A percentile compares a stretch with the other conserved stretches of the same genome.
Evolutionary conservation across 805 yeast genomes (phyloP).

Genomic region (Ogataea ganodermae): DNA sequence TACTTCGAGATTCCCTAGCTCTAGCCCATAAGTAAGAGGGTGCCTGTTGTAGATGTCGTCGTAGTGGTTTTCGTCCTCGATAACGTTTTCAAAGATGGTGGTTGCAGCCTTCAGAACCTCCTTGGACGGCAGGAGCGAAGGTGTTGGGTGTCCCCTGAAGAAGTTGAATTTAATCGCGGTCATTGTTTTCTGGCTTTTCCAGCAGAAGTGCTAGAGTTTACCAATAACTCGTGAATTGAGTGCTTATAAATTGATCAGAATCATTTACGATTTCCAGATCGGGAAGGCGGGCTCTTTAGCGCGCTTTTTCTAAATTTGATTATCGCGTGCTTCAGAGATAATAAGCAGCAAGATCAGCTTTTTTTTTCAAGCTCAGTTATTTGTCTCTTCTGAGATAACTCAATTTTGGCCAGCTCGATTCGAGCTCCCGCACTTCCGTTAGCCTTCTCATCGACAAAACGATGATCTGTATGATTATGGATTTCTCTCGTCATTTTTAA

Average conservation of each 20-base stretch:
- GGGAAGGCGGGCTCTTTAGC: slow-evolving; percentile 8
- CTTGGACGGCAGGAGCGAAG: slow-evolving; percentile 54
- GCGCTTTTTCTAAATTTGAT: background rate
- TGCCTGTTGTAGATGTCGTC: slow-evolving; percentile 50
- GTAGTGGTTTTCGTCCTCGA: slow-evolving; percentile 38
- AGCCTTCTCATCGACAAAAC: too few relatives aligned
- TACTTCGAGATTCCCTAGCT: slow-evolving; percentile 68
- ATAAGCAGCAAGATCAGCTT: too few relatives aligned
- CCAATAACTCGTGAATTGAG: too few relatives aligned
- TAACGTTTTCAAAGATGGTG: slow-evolving; percentile 45
- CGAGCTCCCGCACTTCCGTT: too few relatives aligned
- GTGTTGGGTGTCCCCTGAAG: slow-evolving; percentile 78
- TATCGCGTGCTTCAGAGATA: too few relatives aligned
- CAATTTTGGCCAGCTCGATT: too few relatives aligned
- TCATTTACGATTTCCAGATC: slow-evolving; percentile 10
- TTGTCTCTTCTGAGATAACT: too few relatives aligned
- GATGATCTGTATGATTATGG: too few relatives aligned
- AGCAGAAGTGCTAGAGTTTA: too few relatives aligned
- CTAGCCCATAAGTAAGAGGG: slow-evolving; percentile 80
- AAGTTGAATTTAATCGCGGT: slow-evolving; percentile 44
- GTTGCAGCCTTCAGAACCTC: slow-evolving; percentile 58
- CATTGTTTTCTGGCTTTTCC: too few relatives aligned
- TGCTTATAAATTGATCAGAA: background rate
- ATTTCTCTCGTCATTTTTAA: too few relatives aligned
- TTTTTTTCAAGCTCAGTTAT: too few relatives aligned